Base-by-base conservation (phyloP, 164 flowering plant species). In the Malania oleifera region DNA sequence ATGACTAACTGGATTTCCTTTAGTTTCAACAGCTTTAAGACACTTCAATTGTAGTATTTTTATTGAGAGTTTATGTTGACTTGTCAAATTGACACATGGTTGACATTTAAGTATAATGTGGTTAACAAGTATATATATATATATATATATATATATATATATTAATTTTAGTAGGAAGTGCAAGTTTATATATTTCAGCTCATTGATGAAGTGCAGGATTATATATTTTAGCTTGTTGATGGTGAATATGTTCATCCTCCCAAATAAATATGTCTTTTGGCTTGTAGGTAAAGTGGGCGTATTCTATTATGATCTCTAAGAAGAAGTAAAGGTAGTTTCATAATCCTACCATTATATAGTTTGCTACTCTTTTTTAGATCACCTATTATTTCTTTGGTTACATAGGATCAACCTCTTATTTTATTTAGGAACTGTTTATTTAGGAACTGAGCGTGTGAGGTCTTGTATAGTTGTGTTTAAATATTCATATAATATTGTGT, bases 201-300 rank as follows among this genome's bases (percentile, higher is more conserved):
- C 59, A 65, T 65, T 65, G 69, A 62, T 66, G 28, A 64, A 44
- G 65, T 72, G 41, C 58, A 68, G 80, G 80, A 64, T 66, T 69
- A 18, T 68, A 53, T 74, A 39, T 70, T 76, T 76, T 67, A 75
- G 76, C 70, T 77, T 83, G 56, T 75, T 79, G 38, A 64, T 84
- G 75, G 80, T 79, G 74, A 67, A 77, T 61, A 62, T 84, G 82
- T 82, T 84, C 87, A 73, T 76, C 70, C 78, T 84, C 75, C 86
- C 87, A 77, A 90, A 79, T 88, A 80, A 85, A 87, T 58, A 84
- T 81, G 67, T 89, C 89, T 85, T 87, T 84, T 87, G 70, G 71
- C 82, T 89, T 92, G 98, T 92, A 93, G 98, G 96, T 83, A 81
- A 85, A 78, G 75, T 83, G 91, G 95, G 83, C 86, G 92, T 88